Evolutionary conservation across 2,329 filamentous ascomycete genomes (phyloP), one percentile per base, ranked within the genome.

Genomic region (Penicillium sp.): DNA sequence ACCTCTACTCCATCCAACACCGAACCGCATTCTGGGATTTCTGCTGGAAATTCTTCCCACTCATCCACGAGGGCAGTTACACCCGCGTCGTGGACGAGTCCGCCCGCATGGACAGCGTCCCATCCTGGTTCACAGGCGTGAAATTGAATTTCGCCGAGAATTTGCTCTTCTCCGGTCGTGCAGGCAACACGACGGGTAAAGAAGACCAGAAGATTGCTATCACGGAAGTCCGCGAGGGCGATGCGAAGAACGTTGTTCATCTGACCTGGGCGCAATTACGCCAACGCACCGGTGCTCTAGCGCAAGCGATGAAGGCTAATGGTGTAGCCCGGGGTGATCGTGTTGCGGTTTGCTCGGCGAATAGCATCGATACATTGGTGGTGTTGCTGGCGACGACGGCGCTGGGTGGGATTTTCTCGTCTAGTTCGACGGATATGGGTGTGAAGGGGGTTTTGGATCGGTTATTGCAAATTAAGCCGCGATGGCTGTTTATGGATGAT

Each of bases 401-500:
- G 75, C 71, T 95, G 1, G 92, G 92, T 0, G 92, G 83, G 0
- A 75, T 96, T 1, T 95, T 95, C 73, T 91, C 87, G 67, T 90
- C 86, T 53, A 89, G 86, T 57, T 91, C 88, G 8, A 94, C 92
- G 0, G 92, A 96, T 76, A 95, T 95, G 89, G 92, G 92, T 0
- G 88, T 89, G 15, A 88, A 89, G 65, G 92, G 91, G 0, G 85
- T 96, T 19, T 70, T 96, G 68, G 91, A 95, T 76, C 82, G 92
- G 37, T 82, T 91, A 28, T 78, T 88, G 53, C 91, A 95, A 80
- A 88, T 95, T 62, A 83, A 88, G 67, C 92, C 92, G 4, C 89
- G 86, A 76, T 91, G 87, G 73, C 82, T 96, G n/a, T 95, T 96
- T 73, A 88, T 94, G 71, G 92, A 96, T 69, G 92, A 95, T 69